Conservation (phyloP, 2,329 filamentous ascomycete genomes). For the Hypoxylon sp. region DNA sequence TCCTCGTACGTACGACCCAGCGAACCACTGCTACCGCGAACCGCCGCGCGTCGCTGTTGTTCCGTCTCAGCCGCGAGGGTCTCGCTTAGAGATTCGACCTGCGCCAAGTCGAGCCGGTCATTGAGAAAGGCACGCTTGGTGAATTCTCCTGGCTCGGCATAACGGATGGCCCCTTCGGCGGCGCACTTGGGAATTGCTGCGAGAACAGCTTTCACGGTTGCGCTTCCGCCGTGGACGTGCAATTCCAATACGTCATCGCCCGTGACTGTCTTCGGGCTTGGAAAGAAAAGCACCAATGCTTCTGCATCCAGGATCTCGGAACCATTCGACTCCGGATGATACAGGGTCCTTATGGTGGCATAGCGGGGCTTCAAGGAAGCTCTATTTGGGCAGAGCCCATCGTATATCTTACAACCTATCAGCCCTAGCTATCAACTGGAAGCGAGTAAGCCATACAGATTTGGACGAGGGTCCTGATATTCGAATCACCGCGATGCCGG, state of each 20-base stretch:
- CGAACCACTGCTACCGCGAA: slow-evolving; percentile 79
- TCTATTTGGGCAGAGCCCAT: slow-evolving; percentile 64
- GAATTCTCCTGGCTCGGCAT: slow-evolving; percentile 96
- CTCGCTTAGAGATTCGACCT: slow-evolving; percentile 79
- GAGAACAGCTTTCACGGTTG: slow-evolving; percentile 89
- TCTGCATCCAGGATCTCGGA: slow-evolving; percentile 79
- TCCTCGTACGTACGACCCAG: slow-evolving; percentile 83
- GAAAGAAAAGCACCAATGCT: slow-evolving; percentile 87
- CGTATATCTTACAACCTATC: slow-evolving; percentile 62
- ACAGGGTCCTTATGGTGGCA: slow-evolving; percentile 82
- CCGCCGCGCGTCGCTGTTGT: slow-evolving; percentile 89
- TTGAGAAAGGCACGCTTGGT: slow-evolving; percentile 93
- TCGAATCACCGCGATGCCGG: slow-evolving; percentile 91
- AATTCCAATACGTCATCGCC: slow-evolving; percentile 94
- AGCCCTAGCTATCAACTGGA: slow-evolving; percentile 38
- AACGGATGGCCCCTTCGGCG: slow-evolving; percentile 70
- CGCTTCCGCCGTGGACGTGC: slow-evolving; percentile 92
- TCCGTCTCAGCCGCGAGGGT: slow-evolving; percentile 82
- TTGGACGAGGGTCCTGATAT: slow-evolving; percentile 85
- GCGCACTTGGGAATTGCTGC: slow-evolving; percentile 76
- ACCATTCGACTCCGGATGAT: slow-evolving; percentile 61
- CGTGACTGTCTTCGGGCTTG: slow-evolving; percentile 84
- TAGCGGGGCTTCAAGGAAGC: slow-evolving; percentile 64
- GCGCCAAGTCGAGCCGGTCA: slow-evolving; percentile 85
- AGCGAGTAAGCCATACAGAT: slow-evolving; percentile 39